phyloP scores from a whole-genome alignment of 495 filamentous ascomycete genomes.

The Oidiodendron maius region DNA sequence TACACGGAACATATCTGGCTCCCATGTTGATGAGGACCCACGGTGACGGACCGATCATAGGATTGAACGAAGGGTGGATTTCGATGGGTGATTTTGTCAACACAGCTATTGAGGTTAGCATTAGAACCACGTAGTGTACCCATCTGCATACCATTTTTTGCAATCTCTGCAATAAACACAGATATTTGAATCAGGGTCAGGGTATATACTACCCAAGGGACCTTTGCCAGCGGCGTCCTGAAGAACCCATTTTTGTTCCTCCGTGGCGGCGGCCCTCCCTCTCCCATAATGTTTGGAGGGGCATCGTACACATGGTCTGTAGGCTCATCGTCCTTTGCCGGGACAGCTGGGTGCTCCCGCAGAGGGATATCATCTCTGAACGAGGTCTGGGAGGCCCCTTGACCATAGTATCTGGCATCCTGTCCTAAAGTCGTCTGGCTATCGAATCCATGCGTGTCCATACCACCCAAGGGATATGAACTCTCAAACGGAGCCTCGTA shows the following conservation, averaged over 20 bases:
- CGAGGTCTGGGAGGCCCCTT: constrained; percentile 36
- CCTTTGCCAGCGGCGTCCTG: constrained; percentile 41
- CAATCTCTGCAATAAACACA: constrained; percentile 89
- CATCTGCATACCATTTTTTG: constrained; percentile 62
- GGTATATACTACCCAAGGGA: constrained; percentile 78
- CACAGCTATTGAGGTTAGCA: constrained; percentile 39
- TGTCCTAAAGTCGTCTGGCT: constrained; percentile 40
- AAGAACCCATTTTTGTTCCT: constrained; percentile 35
- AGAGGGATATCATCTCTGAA: constrained; percentile 64
- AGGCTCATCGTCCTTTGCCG: constrained; percentile 27
- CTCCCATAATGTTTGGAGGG: constrained; percentile 15
- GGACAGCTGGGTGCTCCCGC: constrained; percentile 32
- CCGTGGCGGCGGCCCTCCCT: constrained; percentile 18
- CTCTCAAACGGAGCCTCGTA: constrained; percentile 57
- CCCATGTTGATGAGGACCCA: constrained; percentile 96
- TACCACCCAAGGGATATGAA: constrained; percentile 45
- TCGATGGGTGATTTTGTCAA: constrained; percentile 75
- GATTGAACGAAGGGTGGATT: constrained; percentile 82
- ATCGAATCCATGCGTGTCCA: constrained; percentile 23
- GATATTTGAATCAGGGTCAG: constrained; percentile 71
- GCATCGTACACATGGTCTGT: constrained; percentile 47
- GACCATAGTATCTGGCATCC: constrained; percentile 52
- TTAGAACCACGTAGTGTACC: constrained; percentile 14
- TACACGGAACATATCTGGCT: constrained; percentile 86
- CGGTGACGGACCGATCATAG: constrained; percentile 91